These are phyloP conservation scores for Solanum chacoense DNA, from an alignment of 305 asterid species.

Conservation along the genomic window DNA sequence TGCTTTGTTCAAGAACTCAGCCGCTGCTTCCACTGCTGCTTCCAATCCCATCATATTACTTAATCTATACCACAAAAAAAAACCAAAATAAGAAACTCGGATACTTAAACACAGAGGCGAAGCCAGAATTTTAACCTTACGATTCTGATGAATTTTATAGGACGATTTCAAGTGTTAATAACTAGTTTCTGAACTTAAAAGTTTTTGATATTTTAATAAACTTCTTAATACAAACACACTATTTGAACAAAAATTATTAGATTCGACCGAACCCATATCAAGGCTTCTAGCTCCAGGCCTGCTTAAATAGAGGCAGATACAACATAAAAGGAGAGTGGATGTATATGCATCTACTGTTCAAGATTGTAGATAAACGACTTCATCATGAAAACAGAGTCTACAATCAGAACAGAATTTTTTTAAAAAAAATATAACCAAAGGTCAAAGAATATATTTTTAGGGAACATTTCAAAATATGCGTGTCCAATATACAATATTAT, in stretches of 20 bases:
- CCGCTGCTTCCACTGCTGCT: conserved; percentile 77
- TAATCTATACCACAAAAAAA: conserved; percentile 21
- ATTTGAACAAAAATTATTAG: neutral
- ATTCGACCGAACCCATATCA: neutral
- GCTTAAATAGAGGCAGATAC: neutral
- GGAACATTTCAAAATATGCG: neutral
- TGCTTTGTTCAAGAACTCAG: conserved; percentile 61
- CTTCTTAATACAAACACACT: neutral
- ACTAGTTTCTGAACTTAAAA: neutral
- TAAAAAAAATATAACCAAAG: neutral
- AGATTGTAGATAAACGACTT: neutral
- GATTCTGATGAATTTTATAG: too few species aligned
- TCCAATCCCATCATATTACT: conserved; percentile 60
- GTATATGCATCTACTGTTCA: neutral
- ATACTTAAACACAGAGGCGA: neutral
- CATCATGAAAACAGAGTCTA: neutral
- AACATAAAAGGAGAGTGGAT: neutral
- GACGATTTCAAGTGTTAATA: neutral
- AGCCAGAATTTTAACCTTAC: too few species aligned
- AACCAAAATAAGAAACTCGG: neutral
- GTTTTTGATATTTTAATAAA: too few species aligned
- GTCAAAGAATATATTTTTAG: neutral
- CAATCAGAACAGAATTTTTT: neutral
- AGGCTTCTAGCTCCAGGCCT: too few species aligned
- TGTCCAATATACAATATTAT: too few species aligned